Evolutionary conservation across 139 green algal genomes (phyloP).

Genomic region (Desmodesmus armatus): DNA sequence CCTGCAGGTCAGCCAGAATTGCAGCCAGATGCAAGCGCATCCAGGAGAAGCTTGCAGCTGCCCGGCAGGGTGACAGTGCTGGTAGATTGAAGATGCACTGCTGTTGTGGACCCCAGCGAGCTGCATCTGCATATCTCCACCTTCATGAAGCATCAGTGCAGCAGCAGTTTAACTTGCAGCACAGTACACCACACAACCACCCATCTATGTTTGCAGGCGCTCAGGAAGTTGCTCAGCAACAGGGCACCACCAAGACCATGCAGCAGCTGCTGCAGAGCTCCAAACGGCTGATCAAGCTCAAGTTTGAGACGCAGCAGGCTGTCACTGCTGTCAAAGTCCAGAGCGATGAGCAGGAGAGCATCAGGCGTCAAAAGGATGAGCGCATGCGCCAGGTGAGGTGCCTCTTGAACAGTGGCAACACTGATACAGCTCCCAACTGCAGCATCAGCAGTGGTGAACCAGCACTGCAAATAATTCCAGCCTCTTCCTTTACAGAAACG

Average conservation of each 20-base stretch:
- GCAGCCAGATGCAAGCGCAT: constrained; percentile 67
- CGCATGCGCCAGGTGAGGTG: constrained; percentile 71
- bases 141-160: not conserved
- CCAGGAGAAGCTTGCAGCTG: constrained; percentile 65
- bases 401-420: too few relatives aligned
- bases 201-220: constrained; percentile 45
- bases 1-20: constrained; percentile 61
- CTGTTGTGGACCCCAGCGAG: too few relatives aligned
- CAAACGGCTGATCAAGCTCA: constrained; percentile 66
- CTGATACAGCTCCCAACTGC: too few relatives aligned
- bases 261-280: constrained; percentile 80
- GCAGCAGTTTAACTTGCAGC: not conserved
- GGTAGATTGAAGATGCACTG: too few relatives aligned
- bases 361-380: constrained; percentile 71
- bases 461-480: too few relatives aligned
- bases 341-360: constrained; percentile 71
- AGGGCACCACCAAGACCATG: constrained; percentile 68
- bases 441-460: too few relatives aligned
- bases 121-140: not conserved
- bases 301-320: constrained; percentile 63
- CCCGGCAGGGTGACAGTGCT: constrained; percentile 62
- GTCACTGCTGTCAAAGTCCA: constrained; percentile 70
- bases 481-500: too few relatives aligned
- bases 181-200: not conserved
- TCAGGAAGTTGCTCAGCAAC: constrained; percentile 67